Base-by-base conservation (phyloP, 1,139 yeast species). In the Candida sojae region DNA sequence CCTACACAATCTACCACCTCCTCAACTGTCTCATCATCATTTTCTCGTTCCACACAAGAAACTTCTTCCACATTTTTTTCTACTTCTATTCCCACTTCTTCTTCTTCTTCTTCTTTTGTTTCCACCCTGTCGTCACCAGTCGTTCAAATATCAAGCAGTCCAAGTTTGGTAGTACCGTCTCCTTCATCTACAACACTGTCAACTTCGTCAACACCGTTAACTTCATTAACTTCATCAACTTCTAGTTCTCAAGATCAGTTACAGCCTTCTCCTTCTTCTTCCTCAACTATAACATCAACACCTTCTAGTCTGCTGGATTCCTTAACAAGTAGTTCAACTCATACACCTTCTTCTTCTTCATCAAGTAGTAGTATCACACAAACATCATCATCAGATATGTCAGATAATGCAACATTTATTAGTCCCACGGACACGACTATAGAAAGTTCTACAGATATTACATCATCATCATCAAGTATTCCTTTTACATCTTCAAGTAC, bases 341-440 rank as follows among this genome's bases (percentile, higher is more conserved):
- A 3, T 6, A 26, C 9, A 3, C 2, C 5, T 26, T 26, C 29
- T 26, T 26, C 29, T 2, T 26, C 29, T 26, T 26, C 29, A 26
- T 26, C 29, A 26, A 6, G 9, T 26, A 26, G 29, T 26, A 26
- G 21, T 17, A 17, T 17, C 3, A 17, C 21, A 17, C 3, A 17
- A 3, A 17, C 21, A 17, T 17, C 29, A 17, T 32, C 43, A 21
- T 34, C 47, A 23, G 39, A 43, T 28, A 45, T 42, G 43, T 45
- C 45, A 17, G 43, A 39, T 33, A 33, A 36, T 17, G 28, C 35
- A 25, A 10, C 32, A 5, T 45, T 41, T 26, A 38, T 33, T 8
- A 32, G 32, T 32, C 32, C 43, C 7, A 35, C 33, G 5, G 41
- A 38, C 3, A 38, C 41, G 6, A 36, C 31, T 11, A 25, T 36